Conservation (phyloP, 2,329 filamentous ascomycete genomes). For the Emmonsiellopsis sp. region DNA sequence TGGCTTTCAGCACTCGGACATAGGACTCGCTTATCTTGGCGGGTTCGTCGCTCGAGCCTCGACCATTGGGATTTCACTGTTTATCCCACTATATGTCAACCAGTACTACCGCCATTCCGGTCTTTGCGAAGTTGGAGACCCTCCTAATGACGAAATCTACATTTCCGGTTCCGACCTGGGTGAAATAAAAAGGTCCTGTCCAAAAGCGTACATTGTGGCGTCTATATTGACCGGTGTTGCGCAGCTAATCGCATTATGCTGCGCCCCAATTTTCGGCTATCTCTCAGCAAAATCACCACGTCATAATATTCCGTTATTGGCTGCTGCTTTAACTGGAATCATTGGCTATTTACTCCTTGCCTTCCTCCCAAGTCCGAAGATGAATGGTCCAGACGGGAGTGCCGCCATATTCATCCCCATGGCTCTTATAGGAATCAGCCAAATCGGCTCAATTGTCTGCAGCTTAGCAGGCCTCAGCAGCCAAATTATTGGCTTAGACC, state of each 20-base stretch:
- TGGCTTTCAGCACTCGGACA: slow-evolving; percentile 65
- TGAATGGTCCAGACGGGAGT: slow-evolving; percentile 57
- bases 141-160: slow-evolving; percentile 16
- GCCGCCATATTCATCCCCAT: slow-evolving; percentile 65
- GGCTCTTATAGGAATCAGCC: slow-evolving; percentile 74
- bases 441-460: slow-evolving; percentile 94
- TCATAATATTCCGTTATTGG: slow-evolving; percentile 64
- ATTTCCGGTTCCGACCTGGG: slow-evolving; percentile 21
- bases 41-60: slow-evolving; percentile 92
- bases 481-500: slow-evolving; percentile 52
- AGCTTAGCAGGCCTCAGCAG: slow-evolving; percentile 79
- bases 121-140: slow-evolving; percentile 52
- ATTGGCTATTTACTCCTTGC: slow-evolving; percentile 70
- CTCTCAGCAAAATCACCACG: slow-evolving; percentile 58
- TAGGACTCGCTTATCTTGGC: slow-evolving; percentile 80
- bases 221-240: slow-evolving; percentile 81
- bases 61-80: slow-evolving; percentile 88
- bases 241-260: slow-evolving; percentile 75
- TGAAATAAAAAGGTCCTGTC: slow-evolving; percentile 77
- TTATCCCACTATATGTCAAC: slow-evolving; percentile 88
- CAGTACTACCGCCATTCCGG: slow-evolving; percentile 76
- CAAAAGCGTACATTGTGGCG: slow-evolving; percentile 77
- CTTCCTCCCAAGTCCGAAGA: slow-evolving; percentile 66
- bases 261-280: slow-evolving; percentile 80
- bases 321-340: slow-evolving; percentile 64